Conservation (phyloP, 2,329 filamentous ascomycete genomes). For the Fusarium liriodendri region DNA sequence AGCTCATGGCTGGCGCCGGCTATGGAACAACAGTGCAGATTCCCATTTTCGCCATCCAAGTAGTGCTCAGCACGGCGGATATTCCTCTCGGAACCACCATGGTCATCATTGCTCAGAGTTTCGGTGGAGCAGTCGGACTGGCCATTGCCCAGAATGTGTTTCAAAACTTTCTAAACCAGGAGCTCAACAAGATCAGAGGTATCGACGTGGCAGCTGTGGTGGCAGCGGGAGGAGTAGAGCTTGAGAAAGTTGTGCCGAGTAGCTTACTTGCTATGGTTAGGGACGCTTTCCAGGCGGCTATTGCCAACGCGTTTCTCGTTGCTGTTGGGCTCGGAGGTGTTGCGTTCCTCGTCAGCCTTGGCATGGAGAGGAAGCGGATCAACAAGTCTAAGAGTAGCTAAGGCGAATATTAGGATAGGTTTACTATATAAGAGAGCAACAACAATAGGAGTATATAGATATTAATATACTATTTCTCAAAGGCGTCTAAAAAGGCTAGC, state of each 20-base stretch:
- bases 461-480: too few species aligned
- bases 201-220: conserved; percentile 23
- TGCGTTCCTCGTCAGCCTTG: conserved; percentile 31
- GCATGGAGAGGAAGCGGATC: conserved; percentile 33
- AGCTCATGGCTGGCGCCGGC: conserved; percentile 56
- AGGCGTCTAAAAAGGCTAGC: too few species aligned
- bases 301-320: conserved; percentile 34
- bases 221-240: conserved; percentile 21
- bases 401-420: background rate
- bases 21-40: conserved; percentile 56
- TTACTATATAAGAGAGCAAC: background rate
- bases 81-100: conserved; percentile 56
- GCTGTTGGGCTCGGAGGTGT: conserved; percentile 29
- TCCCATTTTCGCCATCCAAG: conserved; percentile 56
- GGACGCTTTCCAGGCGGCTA: conserved; percentile 24
- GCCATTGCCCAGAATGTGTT: conserved; percentile 38
- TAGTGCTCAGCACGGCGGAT: conserved; percentile 53
- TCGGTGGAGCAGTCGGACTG: conserved; percentile 51
- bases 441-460: too few species aligned
- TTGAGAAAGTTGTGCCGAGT: conserved; percentile 24
- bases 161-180: conserved; percentile 17
- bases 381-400: conserved; percentile 10
- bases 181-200: conserved; percentile 7
- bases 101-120: conserved; percentile 57
- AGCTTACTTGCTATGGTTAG: conserved; percentile 17